Evolutionary conservation across 768 basidiomycete genomes (phyloP), one percentile per base, ranked within the genome.

Genomic region (Podaxis sp.): DNA sequence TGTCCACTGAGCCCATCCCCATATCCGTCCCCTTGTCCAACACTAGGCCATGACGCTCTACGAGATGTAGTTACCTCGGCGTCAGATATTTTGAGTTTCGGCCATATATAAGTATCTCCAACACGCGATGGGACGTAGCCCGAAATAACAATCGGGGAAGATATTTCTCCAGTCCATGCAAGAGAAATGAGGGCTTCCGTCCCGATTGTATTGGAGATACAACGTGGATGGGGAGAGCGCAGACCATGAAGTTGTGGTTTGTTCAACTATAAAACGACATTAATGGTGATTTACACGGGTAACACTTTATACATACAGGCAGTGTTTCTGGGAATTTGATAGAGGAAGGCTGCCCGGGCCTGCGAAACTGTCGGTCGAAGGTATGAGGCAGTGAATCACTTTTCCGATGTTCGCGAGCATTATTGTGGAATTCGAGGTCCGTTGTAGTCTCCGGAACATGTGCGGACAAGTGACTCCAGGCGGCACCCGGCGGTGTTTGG

Each of bases 131-230:
- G 55, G 22, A 61, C 33, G 33, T 58, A 59, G 36, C 69, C 63
- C 15, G 66, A 63, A 3, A 61, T 57, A 24, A 63, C 66, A 12
- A 67, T 36, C 17, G 66, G 64, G 17, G 65, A 59, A 11, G 58
- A 52, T n/a, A 66, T 44, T 38, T 70, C 66, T 13, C 74, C 74
- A 3, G 70, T 74, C 74, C 74, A 75, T 49, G 74, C 72, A 0
- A 74, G 66, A 22, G 73, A 71, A 33, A 71, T 71, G 11, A 75
- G 65, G n/a, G 69, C 70, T 42, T 70, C 69, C 11, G 74, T 75
- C 36, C 70, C 67, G 24, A 72, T 68, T 51, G 66, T 68, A 28
- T 69, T 64, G 6, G 69, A 66, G 4, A 69, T 46, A 9, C 64
- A 68, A 17, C 58, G 64, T 30, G 71, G 70, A n/a, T 69, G 68